phyloP scores from a whole-genome alignment of 306 rosid genomes.

The Ammopiptanthus mongolicus region DNA sequence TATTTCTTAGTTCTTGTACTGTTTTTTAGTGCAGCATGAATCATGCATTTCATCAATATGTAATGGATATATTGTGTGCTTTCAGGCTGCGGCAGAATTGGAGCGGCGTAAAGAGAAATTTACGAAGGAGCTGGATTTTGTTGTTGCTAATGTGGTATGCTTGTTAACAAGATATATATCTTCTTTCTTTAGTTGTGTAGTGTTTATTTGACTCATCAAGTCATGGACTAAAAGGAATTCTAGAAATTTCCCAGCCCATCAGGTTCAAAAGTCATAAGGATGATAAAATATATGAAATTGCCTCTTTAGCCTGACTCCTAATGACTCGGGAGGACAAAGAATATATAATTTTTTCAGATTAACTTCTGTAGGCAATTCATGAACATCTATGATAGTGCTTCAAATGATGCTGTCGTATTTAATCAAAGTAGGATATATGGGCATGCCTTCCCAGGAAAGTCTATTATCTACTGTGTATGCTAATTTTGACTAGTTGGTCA shows the following conservation, averaged over 20 bases:
- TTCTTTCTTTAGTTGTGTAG: not conserved
- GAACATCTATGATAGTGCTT: not conserved
- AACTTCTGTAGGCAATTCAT: not conserved
- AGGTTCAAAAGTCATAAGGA: not conserved
- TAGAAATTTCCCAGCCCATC: not conserved
- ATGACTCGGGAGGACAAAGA: not conserved
- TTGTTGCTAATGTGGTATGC: slow-evolving; percentile 95
- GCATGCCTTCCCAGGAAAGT: not conserved
- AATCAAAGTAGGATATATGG: not conserved
- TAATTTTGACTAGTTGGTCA: not conserved
- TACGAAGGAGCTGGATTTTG: slow-evolving; percentile 80
- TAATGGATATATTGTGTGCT: slow-evolving; percentile 18
- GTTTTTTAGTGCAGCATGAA: not conserved
- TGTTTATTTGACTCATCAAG: not conserved
- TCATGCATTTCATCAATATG: not conserved
- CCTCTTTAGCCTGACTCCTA: not conserved
- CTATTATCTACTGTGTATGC: not conserved
- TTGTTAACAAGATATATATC: not conserved
- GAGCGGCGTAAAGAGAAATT: slow-evolving; percentile 81
- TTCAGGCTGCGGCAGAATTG: slow-evolving; percentile 89
- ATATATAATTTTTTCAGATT: not conserved
- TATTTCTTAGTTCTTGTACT: not conserved
- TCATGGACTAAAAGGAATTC: not conserved
- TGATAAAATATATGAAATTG: not conserved
- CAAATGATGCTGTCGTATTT: not conserved